phyloP scores from a whole-genome alignment of 2,329 filamentous ascomycete species.

The Colletotrichum karsti region DNA sequence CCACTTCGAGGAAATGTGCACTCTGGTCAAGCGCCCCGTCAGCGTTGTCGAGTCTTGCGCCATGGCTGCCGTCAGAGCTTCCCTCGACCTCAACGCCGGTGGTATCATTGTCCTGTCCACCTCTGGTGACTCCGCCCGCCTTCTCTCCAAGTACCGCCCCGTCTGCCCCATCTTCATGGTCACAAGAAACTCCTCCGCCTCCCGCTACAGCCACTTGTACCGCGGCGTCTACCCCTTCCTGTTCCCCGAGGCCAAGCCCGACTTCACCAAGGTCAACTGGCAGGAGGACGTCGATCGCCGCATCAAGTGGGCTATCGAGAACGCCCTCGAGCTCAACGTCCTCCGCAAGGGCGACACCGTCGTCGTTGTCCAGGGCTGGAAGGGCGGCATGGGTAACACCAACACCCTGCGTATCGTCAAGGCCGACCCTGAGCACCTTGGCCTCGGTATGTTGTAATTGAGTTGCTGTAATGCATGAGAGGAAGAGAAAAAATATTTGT shows the following conservation, averaged over 20 bases:
- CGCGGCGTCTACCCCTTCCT: constrained; percentile 98
- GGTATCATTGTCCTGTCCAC: constrained; percentile 97
- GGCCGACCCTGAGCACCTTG: constrained; percentile 66
- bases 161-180: constrained; percentile 99
- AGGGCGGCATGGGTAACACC: constrained; percentile 90
- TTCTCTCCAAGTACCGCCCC: constrained; percentile 97
- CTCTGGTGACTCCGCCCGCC: constrained; percentile 91
- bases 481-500: constrained; percentile 1
- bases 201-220: constrained; percentile 93
- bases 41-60: constrained; percentile 92
- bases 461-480: neutral
- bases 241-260: constrained; percentile 92
- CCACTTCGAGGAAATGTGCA: constrained; percentile 94
- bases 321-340: constrained; percentile 84
- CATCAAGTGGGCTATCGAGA: constrained; percentile 94
- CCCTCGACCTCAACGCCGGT: constrained; percentile 94
- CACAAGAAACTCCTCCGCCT: constrained; percentile 83
- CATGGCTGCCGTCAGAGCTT: constrained; percentile 96
- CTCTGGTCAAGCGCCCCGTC: constrained; percentile 83
- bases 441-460: constrained; percentile 55
- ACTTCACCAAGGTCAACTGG: constrained; percentile 94
- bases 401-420: constrained; percentile 78
- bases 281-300: constrained; percentile 98
- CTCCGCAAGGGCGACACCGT: constrained; percentile 78
- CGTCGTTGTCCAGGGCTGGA: constrained; percentile 89